Evolutionary conservation across 148 eudicot genomes (phyloP).

Genomic region (Rhododendron molle): DNA sequence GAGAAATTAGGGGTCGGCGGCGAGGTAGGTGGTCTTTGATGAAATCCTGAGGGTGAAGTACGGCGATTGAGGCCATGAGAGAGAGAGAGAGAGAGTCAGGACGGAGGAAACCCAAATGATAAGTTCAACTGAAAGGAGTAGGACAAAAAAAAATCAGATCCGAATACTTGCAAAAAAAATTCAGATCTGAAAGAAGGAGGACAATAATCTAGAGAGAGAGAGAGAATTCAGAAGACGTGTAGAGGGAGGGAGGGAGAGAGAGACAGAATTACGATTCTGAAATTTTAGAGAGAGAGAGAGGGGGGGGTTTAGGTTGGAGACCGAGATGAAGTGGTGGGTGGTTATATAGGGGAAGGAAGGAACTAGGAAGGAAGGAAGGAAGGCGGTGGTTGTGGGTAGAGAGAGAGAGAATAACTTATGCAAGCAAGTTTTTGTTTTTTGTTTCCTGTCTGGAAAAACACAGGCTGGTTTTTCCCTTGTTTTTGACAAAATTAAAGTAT

Average conservation of each 20-base stretch:
- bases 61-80: conserved; percentile 32
- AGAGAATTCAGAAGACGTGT: too few species aligned
- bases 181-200: not conserved
- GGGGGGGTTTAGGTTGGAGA: not conserved
- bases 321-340: not conserved
- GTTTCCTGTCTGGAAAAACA: too few species aligned
- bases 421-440: too few species aligned
- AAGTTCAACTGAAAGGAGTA: not conserved
- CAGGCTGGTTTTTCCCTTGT: not conserved
- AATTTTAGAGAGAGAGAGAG: not conserved
- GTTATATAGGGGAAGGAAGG: not conserved
- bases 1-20: not conserved
- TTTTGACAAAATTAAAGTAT: too few species aligned
- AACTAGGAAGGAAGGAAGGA: not conserved
- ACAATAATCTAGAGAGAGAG: not conserved
- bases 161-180: not conserved
- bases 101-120: not conserved
- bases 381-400: not conserved
- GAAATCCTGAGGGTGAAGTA: conserved; percentile 32
- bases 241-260: not conserved
- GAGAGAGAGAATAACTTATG: too few species aligned
- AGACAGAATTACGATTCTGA: not conserved
- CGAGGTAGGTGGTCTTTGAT: conserved; percentile 13
- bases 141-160: not conserved
- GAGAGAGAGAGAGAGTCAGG: not conserved